Base-by-base conservation (phyloP, 2,329 filamentous ascomycete species). In the Ophiocordyceps camponoti-rufipedis region DNA sequence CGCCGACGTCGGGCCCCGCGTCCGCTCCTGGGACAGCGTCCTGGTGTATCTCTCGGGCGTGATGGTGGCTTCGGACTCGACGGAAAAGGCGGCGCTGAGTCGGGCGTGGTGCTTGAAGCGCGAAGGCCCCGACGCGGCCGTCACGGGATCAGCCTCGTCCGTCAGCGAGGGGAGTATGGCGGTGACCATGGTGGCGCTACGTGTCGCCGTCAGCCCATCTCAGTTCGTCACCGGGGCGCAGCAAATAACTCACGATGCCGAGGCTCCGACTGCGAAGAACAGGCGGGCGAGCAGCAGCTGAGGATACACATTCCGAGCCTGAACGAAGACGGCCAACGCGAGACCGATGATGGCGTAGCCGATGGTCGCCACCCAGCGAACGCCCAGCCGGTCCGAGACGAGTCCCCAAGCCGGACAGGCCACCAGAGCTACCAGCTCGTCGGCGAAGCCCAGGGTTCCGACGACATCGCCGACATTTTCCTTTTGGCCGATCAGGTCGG, bases 151-250 rank as follows among this genome's bases (percentile, higher is more conserved):
- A 38, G 57, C 63, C 31, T 75, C 72, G 50, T 73, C 72, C 5
- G 76, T 79, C 52, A 82, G 63, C 11, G 74, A 80, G 1, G 91
- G 91, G 23, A 98, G 70, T 42, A 94, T 86, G 4, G 91, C 91
- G 9, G 91, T 96, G 18, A 98, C 91, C 91, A 98, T 98, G 1
- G 91, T 96, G 13, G 87, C 74, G 5, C 74, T 78, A 46, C 10
- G 19, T 6, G 7, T 19, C 39, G 16, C 9, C 32, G 32, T 35
- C 32, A 35, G 32, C 32, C 13, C 13, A 12, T 2, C 31, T 10
- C 31, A 14, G 31, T 33, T 33, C 31, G 31, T 33, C 10, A 33
- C 23, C 23, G 31, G 4, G 31, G 10, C 13, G 12, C n/a, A 14
- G 12, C 12, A 14, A 14, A 14, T 6, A 5, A 35, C 72, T 65